Evolutionary conservation across 2,329 filamentous ascomycete species (phyloP).

Genomic region (Massarina eburnea): DNA sequence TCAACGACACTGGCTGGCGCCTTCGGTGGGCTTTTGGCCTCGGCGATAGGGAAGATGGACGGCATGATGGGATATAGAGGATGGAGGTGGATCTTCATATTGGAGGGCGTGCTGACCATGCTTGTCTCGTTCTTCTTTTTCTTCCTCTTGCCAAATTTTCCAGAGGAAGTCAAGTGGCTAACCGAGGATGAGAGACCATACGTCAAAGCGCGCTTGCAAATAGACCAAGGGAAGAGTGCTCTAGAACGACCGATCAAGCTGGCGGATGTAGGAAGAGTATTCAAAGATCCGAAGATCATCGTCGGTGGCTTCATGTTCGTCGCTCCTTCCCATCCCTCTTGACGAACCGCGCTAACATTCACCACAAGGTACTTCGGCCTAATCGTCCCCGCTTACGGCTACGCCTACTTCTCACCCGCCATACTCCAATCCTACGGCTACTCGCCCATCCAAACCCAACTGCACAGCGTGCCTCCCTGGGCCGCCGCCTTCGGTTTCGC

Average conservation of each 20-base stretch:
- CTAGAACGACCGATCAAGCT: conserved; percentile 47
- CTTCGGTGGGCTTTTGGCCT: conserved; percentile 83
- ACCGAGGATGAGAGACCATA: conserved; percentile 49
- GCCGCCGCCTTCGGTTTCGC: conserved; percentile 76
- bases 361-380: conserved; percentile 47
- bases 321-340: neutral
- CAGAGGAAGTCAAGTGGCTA: conserved; percentile 54
- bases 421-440: conserved; percentile 56
- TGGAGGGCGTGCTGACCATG: conserved; percentile 57
- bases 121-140: conserved; percentile 49
- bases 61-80: conserved; percentile 61
- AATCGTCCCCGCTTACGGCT: conserved; percentile 44
- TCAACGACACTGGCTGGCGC: conserved; percentile 77
- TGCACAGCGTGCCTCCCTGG: conserved; percentile 62
- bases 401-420: conserved; percentile 51
- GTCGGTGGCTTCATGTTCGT: conserved; percentile 51
- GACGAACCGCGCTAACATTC: neutral
- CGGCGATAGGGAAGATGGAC: conserved; percentile 88
- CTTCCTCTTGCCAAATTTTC: conserved; percentile 53
- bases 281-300: conserved; percentile 53
- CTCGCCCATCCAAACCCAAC: conserved; percentile 55
- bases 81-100: conserved; percentile 69
- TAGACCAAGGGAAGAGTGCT: conserved; percentile 52
- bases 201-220: conserved; percentile 49
- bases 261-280: conserved; percentile 48